phyloP scores from a whole-genome alignment of 805 yeast species.

The Candida taoyuanica region DNA sequence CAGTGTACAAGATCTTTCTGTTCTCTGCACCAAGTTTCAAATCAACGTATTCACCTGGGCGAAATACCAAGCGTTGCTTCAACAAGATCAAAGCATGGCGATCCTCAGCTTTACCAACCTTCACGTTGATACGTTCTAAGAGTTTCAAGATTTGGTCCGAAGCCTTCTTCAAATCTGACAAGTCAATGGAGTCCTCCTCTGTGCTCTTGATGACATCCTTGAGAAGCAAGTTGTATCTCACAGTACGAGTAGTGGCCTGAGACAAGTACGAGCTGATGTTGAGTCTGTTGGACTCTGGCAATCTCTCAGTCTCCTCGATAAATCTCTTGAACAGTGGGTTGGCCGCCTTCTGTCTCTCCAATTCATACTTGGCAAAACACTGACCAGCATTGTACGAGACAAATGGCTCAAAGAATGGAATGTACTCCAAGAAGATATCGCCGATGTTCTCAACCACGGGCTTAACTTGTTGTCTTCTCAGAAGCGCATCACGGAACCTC shows the following conservation, averaged over 20 bases:
- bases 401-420: constrained; percentile 87
- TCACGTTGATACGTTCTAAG: constrained; percentile 67
- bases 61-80: constrained; percentile 76
- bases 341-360: constrained; percentile 87
- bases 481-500: constrained; percentile 81
- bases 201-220: constrained; percentile 83
- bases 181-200: constrained; percentile 64
- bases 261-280: constrained; percentile 91
- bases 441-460: constrained; percentile 85
- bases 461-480: constrained; percentile 78
- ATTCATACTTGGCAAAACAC: constrained; percentile 91
- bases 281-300: constrained; percentile 80
- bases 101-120: constrained; percentile 92
- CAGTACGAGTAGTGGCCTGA: constrained; percentile 94
- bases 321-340: constrained; percentile 91
- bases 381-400: constrained; percentile 91
- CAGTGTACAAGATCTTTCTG: constrained; percentile 74
- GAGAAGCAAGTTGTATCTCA: constrained; percentile 82
- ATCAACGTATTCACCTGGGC: constrained; percentile 81
- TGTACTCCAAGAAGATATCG: constrained; percentile 78
- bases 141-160: constrained; percentile 70
- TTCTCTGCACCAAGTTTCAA: constrained; percentile 79
- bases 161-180: constrained; percentile 57
- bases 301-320: constrained; percentile 82
- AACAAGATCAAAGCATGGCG: constrained; percentile 83